Evolutionary conservation across 2,329 filamentous ascomycete genomes (phyloP).

Genomic region (Apiospora sp.): DNA sequence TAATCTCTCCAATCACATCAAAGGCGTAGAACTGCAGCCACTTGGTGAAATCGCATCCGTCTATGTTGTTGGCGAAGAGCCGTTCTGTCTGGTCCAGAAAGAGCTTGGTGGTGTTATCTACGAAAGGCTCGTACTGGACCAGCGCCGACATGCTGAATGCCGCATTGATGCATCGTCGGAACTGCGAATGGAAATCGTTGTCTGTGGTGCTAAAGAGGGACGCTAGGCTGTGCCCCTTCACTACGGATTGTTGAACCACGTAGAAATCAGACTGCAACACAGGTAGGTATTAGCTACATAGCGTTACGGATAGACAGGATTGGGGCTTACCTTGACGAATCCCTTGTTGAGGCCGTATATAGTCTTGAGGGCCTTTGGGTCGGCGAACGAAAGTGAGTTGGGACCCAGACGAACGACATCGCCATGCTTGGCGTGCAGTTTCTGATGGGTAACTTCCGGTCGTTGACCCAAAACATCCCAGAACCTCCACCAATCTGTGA

Average conservation of each 20-base stretch:
- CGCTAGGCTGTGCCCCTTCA: slow-evolving; percentile 71
- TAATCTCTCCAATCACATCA: slow-evolving; percentile 81
- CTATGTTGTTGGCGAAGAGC: slow-evolving; percentile 55
- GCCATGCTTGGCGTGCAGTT: slow-evolving; percentile 75
- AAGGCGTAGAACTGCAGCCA: slow-evolving; percentile 87
- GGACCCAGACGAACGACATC: slow-evolving; percentile 79
- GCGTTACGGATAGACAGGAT: not conserved
- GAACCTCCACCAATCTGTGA: slow-evolving; percentile 79
- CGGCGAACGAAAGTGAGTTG: slow-evolving; percentile 75
- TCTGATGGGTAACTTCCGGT: slow-evolving; percentile 73
- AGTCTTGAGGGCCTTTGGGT: slow-evolving; percentile 74
- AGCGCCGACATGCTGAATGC: slow-evolving; percentile 81
- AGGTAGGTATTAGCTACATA: slow-evolving; percentile 27
- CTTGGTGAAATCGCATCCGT: slow-evolving; percentile 68
- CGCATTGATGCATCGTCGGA: slow-evolving; percentile 77
- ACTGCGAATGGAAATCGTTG: slow-evolving; percentile 77
- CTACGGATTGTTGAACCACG: slow-evolving; percentile 77
- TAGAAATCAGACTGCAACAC: slow-evolving; percentile 76
- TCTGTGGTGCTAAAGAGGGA: slow-evolving; percentile 81
- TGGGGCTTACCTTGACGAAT: slow-evolving; percentile 70
- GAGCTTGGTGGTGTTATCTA: slow-evolving; percentile 76
- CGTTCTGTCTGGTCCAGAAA: slow-evolving; percentile 71
- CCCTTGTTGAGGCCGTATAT: slow-evolving; percentile 88
- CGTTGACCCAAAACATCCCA: slow-evolving; percentile 70
- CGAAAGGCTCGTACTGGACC: slow-evolving; percentile 81